These are phyloP conservation scores for Yamadazyma friedrichii DNA, from an alignment of 1,139 yeast species.

Conservation along the genomic window DNA sequence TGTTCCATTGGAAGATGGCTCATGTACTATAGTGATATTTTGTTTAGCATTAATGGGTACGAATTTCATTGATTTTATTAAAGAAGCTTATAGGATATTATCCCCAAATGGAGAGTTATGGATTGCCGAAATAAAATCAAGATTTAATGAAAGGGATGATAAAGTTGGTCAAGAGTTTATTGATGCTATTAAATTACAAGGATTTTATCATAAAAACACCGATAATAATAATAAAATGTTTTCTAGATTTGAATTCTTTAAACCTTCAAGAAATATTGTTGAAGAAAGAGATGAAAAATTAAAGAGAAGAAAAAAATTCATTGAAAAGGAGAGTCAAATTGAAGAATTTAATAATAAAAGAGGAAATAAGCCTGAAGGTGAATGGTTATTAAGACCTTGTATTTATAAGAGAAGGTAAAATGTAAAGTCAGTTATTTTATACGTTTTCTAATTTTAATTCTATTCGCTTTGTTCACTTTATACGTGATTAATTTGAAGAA, in stretches of 20 bases:
- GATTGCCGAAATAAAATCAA: conserved; percentile 95
- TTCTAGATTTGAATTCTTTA: conserved; percentile 88
- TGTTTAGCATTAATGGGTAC: conserved; percentile 98
- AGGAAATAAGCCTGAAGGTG: conserved; percentile 66
- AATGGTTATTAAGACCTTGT: conserved; percentile 92
- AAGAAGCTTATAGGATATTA: conserved; percentile 84
- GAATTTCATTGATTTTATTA: conserved; percentile 84
- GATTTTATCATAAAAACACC: conserved; percentile 84
- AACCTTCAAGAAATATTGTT: conserved; percentile 71
- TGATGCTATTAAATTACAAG: conserved; percentile 69
- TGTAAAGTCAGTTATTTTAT: neutral
- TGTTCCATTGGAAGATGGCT: conserved; percentile 78
- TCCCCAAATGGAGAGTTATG: conserved; percentile 93
- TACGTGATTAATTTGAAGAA: neutral
- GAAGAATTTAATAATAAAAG: conserved; percentile 59
- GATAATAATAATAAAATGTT: conserved; percentile 92
- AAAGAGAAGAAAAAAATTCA: conserved; percentile 65
- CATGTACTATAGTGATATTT: conserved; percentile 82
- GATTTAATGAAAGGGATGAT: conserved; percentile 60
- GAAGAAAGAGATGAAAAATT: conserved; percentile 64
- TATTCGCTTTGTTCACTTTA: neutral
- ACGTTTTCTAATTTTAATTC: neutral
- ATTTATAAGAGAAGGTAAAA: conserved; percentile 81
- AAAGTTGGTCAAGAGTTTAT: conserved; percentile 73
- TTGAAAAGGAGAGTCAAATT: conserved; percentile 65